Evolutionary conservation across 2,329 filamentous ascomycete genomes (phyloP), one percentile per base, ranked within the genome.

Genomic region (Pyricularia grisea): DNA sequence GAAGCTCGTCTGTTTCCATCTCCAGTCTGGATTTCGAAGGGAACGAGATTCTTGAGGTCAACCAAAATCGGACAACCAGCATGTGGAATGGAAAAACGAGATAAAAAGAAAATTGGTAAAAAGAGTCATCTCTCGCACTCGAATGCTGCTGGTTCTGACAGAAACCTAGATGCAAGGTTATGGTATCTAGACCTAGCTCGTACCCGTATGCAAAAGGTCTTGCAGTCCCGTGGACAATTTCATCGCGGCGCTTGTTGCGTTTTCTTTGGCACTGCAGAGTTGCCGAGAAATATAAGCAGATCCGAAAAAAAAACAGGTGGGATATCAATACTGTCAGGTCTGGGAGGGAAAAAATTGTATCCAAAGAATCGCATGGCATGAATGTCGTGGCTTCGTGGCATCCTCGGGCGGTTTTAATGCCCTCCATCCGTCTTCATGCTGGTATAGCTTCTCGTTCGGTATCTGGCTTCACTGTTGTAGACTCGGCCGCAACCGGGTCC

Each of bases 391-490:
- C 42, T 55, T n/a, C 42, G 42, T 55, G 10, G 42, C 42, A 20
- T 55, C 42, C 42, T 55, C 42, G 20, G 42, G 42, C 20, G 42
- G 42, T 55, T 50, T 20, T 20, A 64, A 25, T 28, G 60, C 14
- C 25, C 61, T 23, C 23, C 3, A 28, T 64, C 61, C 28, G 23
- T 64, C 25, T 14, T 68, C 20, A 68, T 14, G 58, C 65, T 60
- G 60, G 28, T 58, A 69, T 67, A 17, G 68, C 68, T 61, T 66
- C 36, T 50, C 63, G 68, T 31, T 65, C 63, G 17, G 23, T n/a
- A 61, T 68, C 60, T 65, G 60, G 23, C 33, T 64, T 68, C 12
- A 31, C 60, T 14, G 67, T 23, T 33, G 28, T 25, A 30, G 67
- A 36, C 58, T 36, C 67, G 42, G 27, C 66, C 23, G 27, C 23